Base-by-base conservation (phyloP, 306 rosid genomes). In the Trifolium subterraneum region DNA sequence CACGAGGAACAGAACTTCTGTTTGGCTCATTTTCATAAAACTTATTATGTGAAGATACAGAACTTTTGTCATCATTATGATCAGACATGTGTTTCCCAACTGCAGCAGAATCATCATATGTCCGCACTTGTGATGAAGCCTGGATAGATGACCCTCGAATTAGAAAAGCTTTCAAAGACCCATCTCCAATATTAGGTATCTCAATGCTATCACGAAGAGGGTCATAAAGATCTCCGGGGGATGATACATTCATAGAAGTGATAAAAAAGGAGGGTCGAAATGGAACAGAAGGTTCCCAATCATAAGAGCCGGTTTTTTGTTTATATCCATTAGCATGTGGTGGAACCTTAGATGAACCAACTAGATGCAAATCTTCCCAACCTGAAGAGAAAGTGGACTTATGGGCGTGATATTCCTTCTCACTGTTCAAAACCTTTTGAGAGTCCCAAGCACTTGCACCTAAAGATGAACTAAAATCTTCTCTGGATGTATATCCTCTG, bases 211-310 rank as follows among this genome's bases (percentile, higher is more conserved):
- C 93, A 31, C 68, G 81, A 62, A 94, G 87, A 83, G 92, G 95
- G 41, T 90, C 93, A 63, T 87, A 90, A 77, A 78, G 87, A 75
- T 85, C 82, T 78, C 88, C 79, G 39, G 87, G 82, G 80, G 86
- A 54, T 39, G 91, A 83, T 51, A 77, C 72, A 73, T 58, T 73
- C 50, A 83, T 81, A 14, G 89, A 68, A 76, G 93, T 90, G 77
- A 92, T 86, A 68, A 87, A 84, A 82, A 90, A 87, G 8, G 96
- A 88, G 67, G 97, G 99, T 71, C 66, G 89, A 82, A 94, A 92
- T 45, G 99, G 99, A 66, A 86, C 77, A 73, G 97, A 94, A 64
- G 99, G 97, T 79, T 90, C 96, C 99, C 99, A 94, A 79, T 87
- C 88, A 70, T 83, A 64, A 29, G 86, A 88, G 79, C 80, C 25